Evolutionary conservation across 345 rosid genomes (phyloP).

Genomic region (Eucalyptus polybractea): DNA sequence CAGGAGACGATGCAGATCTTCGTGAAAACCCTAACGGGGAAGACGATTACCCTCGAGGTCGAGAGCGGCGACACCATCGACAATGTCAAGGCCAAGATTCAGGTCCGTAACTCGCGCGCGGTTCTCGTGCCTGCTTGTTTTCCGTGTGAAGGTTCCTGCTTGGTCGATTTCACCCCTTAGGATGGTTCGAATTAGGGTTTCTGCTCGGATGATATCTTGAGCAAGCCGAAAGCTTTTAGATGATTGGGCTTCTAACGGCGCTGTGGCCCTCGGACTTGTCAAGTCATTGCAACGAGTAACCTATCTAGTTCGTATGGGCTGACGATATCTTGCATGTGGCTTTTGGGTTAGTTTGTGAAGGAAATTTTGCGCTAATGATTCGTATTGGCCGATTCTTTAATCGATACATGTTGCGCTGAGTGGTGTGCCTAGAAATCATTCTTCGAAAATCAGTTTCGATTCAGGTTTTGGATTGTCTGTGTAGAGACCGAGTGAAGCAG

Average conservation of each 20-base stretch:
- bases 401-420: no score
- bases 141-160: neutral
- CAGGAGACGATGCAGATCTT: slow-evolving; percentile 9
- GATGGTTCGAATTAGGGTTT: neutral
- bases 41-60: slow-evolving; percentile 9
- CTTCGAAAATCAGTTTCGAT: no score
- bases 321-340: no score
- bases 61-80: slow-evolving; percentile 16
- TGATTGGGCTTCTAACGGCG: neutral
- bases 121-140: neutral
- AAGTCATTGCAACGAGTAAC: no score
- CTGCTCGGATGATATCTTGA: neutral
- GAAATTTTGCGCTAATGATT: no score
- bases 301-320: no score
- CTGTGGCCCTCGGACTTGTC: neutral
- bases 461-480: no score
- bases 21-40: slow-evolving; percentile 15
- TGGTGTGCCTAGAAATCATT: no score
- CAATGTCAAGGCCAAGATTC: slow-evolving; percentile 7
- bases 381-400: no score
- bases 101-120: neutral
- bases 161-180: neutral
- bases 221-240: neutral
- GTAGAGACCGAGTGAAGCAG: no score
- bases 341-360: no score